Base-by-base conservation (phyloP, 768 basidiomycete genomes). In the Hebeloma cylindrosporum region DNA sequence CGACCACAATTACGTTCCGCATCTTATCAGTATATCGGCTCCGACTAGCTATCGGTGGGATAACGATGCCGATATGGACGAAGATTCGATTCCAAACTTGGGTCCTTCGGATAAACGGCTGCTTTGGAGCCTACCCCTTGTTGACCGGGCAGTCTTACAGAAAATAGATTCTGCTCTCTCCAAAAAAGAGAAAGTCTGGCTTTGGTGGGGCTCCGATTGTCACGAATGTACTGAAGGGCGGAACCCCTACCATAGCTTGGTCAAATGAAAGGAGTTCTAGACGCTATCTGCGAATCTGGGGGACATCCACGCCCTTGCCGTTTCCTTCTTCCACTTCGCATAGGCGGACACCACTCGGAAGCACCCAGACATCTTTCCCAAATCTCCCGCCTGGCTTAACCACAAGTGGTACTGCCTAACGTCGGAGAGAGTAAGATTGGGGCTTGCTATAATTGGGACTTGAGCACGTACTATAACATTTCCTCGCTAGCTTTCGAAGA, bases 401-500 rank as follows among this genome's bases (percentile, higher is more conserved):
- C 72, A 81, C 4, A 83, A 74, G 3, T 83, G 26, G 78, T 84
- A 20, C 68, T 85, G 4, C 82, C 82, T 2, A 78, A 79, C 46
- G 79, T 82, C 3, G 76, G 75, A 5, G 74, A 75, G 45, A 76
- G 75, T 35, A 71, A 77, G 27, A 66, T 83, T 25, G 75, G 77
- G 1, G 59, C 66, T 3, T 85, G 81, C 63, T 72, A 68, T 50
- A 60, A 65, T 38, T 73, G 69, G 70, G 61, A 66, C 1, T 77
- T 83, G 49, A 63, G 61, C 2, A 63, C 63, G 6, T 83, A 82
- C 61, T 83, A 82, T 49, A 70, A 74, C 47, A 43, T 60, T 31
- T 61, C 51, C 1, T 55, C 56, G 7, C 38, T 63, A 18, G 33
- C 28, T 16, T 40, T 35, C 9, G 40, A 32, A 16, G 52, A 38